Base-by-base conservation (phyloP, 2,329 filamentous ascomycete genomes). In the Cladophialophora psammophila region DNA sequence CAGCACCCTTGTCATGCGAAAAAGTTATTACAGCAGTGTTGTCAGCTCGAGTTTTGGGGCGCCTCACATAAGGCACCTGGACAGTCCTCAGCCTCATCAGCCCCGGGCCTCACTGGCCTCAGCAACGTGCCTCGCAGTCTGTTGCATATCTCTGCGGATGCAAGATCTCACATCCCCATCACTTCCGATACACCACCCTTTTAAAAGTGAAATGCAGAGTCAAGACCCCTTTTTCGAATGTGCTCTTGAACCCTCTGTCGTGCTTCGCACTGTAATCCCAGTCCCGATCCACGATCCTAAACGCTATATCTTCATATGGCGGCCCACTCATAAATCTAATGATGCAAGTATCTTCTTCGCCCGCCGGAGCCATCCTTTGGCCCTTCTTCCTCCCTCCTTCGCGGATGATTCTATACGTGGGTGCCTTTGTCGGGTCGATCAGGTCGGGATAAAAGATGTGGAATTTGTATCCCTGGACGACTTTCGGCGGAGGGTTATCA, bases 181-280 rank as follows among this genome's bases (percentile, higher is more conserved):
- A 84, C 73, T 83, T 84, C 60, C 82, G 80, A 71, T 83, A 83
- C 72, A 82, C 83, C 59, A 83, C 93, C 88, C 97, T 96, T 80
- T 98, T 99, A 85, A 98, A 97, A 79, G 97, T 94, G 78, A 99
- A 99, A 78, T 98, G 94, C 66, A 99, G 86, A 81, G 97, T 94
- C 65, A 99, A 83, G 74, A 98, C 97, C 61, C 94, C 94, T 89
- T 97, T 97, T 80, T 99, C 95, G 79, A 98, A 99, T 70, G 91
- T 96, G 80, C 94, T 97, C 78, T 88, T 94, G 81, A 98, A 99
- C 0, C 95, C 96, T 67, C 95, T 87, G 74, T 99, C 95, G 74
- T 90, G 88, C 81, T 97, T 98, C 2, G 94, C 92, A 78, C 93
- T 97, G 78, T 97, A 99, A 79, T 99, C 95, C 95, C 95, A 99